phyloP scores from a whole-genome alignment of 495 filamentous ascomycete species.

The Neurospora sp. region DNA sequence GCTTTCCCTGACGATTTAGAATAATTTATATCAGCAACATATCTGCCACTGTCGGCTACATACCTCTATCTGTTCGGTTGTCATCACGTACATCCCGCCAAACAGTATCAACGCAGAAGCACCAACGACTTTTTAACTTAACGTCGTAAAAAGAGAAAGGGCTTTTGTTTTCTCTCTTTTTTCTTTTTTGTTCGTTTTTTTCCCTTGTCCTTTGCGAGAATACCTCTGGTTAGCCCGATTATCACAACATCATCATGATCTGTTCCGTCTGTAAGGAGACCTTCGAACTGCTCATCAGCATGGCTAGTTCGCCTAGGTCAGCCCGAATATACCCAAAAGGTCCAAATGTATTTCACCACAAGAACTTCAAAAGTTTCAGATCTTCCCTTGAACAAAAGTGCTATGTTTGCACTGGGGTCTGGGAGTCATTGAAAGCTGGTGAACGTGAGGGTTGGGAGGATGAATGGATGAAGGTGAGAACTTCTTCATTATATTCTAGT shows the following conservation, averaged over 20 bases:
- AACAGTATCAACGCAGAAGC: not conserved
- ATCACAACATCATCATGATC: not conserved
- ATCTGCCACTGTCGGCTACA: not conserved
- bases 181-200: not conserved
- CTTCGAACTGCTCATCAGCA: not conserved
- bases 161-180: not conserved
- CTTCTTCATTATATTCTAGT: not conserved
- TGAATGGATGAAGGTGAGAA: not conserved
- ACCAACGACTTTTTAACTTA: not conserved
- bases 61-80: not conserved
- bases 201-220: not conserved
- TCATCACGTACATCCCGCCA: not conserved
- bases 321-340: not conserved
- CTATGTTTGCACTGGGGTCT: not conserved
- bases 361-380: not conserved
- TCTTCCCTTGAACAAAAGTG: not conserved
- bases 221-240: not conserved
- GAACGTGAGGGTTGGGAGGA: not conserved
- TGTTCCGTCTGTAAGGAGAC: not conserved
- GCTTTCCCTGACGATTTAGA: not conserved
- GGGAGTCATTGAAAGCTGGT: not conserved
- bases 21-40: not conserved
- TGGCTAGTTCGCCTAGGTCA: not conserved
- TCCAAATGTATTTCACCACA: not conserved
- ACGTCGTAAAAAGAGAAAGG: not conserved